Evolutionary conservation across 495 filamentous ascomycete genomes (phyloP).

Genomic region (Thermochaetoides thermophila): DNA sequence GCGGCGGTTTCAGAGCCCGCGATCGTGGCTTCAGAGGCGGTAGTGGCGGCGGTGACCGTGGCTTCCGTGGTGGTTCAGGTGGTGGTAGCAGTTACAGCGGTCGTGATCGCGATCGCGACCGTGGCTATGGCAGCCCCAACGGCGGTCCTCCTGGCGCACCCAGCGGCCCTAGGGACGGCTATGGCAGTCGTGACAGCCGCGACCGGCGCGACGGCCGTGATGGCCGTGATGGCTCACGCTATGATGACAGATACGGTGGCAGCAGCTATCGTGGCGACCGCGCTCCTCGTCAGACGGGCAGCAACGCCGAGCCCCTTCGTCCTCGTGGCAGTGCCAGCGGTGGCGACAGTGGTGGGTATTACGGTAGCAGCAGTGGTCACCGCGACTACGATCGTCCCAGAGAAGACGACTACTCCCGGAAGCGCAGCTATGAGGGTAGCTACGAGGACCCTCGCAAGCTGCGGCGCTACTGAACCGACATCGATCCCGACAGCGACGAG

Average conservation of each 20-base stretch:
- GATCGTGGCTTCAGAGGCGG: conserved; percentile 40
- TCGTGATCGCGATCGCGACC: conserved; percentile 33
- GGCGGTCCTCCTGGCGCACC: conserved; percentile 11
- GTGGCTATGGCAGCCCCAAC: conserved; percentile 21
- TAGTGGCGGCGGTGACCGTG: conserved; percentile 36
- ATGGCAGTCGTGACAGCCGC: background rate
- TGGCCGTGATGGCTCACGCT: conserved; percentile 27
- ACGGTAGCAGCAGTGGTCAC: no score
- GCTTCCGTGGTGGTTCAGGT: conserved; percentile 40
- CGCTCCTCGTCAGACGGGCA: conserved; percentile 40
- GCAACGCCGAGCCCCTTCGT: conserved; percentile 55
- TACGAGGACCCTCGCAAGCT: conserved; percentile 70
- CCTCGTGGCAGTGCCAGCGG: conserved; percentile 36
- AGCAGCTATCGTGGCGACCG: conserved; percentile 35
- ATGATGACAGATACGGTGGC: conserved; percentile 44
- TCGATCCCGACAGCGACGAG: no score
- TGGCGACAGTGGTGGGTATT: conserved; percentile 35
- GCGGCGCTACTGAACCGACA: conserved; percentile 63
- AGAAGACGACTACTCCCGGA: conserved; percentile 45
- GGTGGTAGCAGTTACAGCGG: conserved; percentile 45
- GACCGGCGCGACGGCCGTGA: conserved; percentile 29
- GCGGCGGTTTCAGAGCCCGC: conserved; percentile 34
- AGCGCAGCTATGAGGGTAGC: conserved; percentile 48
- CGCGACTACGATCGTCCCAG: conserved; percentile 30
- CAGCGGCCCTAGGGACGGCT: conserved; percentile 9